These are phyloP conservation scores for Platismatia glauca DNA, from an alignment of 495 filamentous ascomycete genomes.

Conservation along the genomic window DNA sequence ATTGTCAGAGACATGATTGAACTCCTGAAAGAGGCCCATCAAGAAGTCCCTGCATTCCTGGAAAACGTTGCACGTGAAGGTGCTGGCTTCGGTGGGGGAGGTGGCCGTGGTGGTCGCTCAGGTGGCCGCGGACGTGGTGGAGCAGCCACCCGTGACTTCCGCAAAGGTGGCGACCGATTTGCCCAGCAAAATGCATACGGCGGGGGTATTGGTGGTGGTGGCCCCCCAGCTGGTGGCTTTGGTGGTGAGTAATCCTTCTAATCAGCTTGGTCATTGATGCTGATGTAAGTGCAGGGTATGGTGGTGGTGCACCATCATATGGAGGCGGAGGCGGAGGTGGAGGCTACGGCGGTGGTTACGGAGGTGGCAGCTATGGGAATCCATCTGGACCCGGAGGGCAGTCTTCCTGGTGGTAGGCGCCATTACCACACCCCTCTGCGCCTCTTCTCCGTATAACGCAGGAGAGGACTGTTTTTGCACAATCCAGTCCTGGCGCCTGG, in stretches of 20 bases:
- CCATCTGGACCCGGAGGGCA: slow-evolving; percentile 72
- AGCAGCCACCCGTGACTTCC: slow-evolving; percentile 77
- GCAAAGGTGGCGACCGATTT: slow-evolving; percentile 57
- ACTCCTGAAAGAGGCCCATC: slow-evolving; percentile 93
- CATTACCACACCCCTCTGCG: slow-evolving; percentile 18
- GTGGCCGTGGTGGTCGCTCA: slow-evolving; percentile 62
- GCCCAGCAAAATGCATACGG: slow-evolving; percentile 40
- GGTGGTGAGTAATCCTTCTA: slow-evolving; percentile 29
- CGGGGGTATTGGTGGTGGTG: slow-evolving; percentile 45
- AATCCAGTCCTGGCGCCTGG: slow-evolving; percentile 5
- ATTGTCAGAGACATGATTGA: slow-evolving; percentile 93
- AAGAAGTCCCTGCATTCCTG: slow-evolving; percentile 87
- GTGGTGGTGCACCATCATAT: slow-evolving; percentile 13
- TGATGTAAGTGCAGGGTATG: slow-evolving; percentile 5
- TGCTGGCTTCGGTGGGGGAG: slow-evolving; percentile 64
- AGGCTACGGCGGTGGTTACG: slow-evolving; percentile 32
- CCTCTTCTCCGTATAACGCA: slow-evolving; percentile 17
- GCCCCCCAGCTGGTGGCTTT: slow-evolving; percentile 36
- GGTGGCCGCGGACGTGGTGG: slow-evolving; percentile 49
- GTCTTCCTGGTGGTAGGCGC: slow-evolving; percentile 89
- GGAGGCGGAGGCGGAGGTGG: slow-evolving; percentile 9
- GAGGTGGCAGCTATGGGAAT: slow-evolving; percentile 66
- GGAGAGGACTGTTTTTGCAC: slow-evolving; percentile 15
- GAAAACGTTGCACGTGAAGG: slow-evolving; percentile 95
- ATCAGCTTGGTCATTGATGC: neutral